These are phyloP conservation scores for Baorangia bicolor DNA, from an alignment of 768 basidiomycete genomes.

Conservation along the genomic window DNA sequence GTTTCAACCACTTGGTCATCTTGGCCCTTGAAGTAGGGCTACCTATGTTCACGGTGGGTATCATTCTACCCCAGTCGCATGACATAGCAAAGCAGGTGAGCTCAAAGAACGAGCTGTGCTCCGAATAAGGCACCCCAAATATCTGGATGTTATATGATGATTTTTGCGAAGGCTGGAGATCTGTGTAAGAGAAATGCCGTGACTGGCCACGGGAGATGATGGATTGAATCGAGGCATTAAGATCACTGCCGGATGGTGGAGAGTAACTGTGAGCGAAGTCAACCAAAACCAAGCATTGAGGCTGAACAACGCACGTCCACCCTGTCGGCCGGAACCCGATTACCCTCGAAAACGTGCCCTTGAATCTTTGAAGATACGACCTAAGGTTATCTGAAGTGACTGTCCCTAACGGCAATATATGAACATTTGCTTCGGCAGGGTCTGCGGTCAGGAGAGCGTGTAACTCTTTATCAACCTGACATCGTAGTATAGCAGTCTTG, in stretches of 20 bases:
- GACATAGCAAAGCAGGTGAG: slow-evolving; percentile 94
- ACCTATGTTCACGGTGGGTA: slow-evolving; percentile 92
- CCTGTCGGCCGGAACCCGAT: slow-evolving; percentile 93
- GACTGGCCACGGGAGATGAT: slow-evolving; percentile 69
- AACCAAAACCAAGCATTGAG: neutral
- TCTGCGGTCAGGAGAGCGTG: slow-evolving; percentile 74
- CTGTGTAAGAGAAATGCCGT: slow-evolving; percentile 64
- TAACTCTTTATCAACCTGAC: slow-evolving; percentile 82
- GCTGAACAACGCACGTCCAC: slow-evolving; percentile 71
- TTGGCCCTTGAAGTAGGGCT: slow-evolving; percentile 70
- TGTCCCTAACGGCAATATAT: slow-evolving; percentile 76
- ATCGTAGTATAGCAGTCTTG: slow-evolving; percentile 79
- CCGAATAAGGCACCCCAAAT: slow-evolving; percentile 89
- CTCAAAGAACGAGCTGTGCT: slow-evolving; percentile 95
- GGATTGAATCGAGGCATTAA: slow-evolving; percentile 59
- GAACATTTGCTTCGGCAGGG: slow-evolving; percentile 75
- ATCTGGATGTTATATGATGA: slow-evolving; percentile 69
- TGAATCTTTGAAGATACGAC: slow-evolving; percentile 72
- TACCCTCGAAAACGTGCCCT: slow-evolving; percentile 65
- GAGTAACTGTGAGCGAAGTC: slow-evolving; percentile 49
- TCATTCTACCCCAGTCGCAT: slow-evolving; percentile 82
- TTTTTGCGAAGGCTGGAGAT: slow-evolving; percentile 67
- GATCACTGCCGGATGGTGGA: slow-evolving; percentile 61
- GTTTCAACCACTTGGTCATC: slow-evolving; percentile 87
- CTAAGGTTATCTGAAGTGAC: slow-evolving; percentile 78